These are phyloP conservation scores for Chrysosporium queenslandicum DNA, from an alignment of 2,329 filamentous ascomycete species.

Conservation along the genomic window DNA sequence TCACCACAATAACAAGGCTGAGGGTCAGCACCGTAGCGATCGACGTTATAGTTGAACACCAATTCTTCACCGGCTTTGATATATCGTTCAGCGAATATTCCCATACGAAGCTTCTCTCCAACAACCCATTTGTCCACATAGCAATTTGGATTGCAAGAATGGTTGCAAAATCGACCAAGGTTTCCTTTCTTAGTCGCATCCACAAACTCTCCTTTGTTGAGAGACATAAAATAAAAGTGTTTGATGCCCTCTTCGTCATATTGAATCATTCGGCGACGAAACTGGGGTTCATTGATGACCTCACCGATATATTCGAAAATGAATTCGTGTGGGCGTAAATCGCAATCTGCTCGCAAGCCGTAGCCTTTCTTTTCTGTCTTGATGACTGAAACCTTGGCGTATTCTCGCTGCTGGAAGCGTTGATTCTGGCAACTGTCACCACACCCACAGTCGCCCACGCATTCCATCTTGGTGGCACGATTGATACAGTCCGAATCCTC, in stretches of 20 bases:
- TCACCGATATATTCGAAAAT: slow-evolving; percentile 98
- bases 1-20: slow-evolving; percentile 96
- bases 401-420: slow-evolving; percentile 82
- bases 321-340: slow-evolving; percentile 75
- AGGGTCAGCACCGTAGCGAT: slow-evolving; percentile 91
- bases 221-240: slow-evolving; percentile 99
- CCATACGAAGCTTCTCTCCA: slow-evolving; percentile 94
- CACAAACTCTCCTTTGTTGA: slow-evolving; percentile 91
- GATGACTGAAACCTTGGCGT: slow-evolving; percentile 86
- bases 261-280: slow-evolving; percentile 79
- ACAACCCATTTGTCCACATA: slow-evolving; percentile 99
- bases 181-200: slow-evolving; percentile 97
- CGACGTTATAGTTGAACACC: slow-evolving; percentile 99
- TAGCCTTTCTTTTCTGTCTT: slow-evolving; percentile 97
- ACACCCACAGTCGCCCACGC: slow-evolving; percentile 76
- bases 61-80: slow-evolving; percentile 86
- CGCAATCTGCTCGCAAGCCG: slow-evolving; percentile 70
- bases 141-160: slow-evolving; percentile 97
- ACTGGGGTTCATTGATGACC: slow-evolving; percentile 86
- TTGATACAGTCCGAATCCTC: slow-evolving; percentile 99
- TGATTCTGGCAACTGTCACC: slow-evolving; percentile 85
- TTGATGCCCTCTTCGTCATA: slow-evolving; percentile 96
- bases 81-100: slow-evolving; percentile 82
- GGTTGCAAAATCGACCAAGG: slow-evolving; percentile 93
- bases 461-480: slow-evolving; percentile 95